phyloP scores from a whole-genome alignment of 192 early-diverging fungal genomes.

The Coemansia sp. region DNA sequence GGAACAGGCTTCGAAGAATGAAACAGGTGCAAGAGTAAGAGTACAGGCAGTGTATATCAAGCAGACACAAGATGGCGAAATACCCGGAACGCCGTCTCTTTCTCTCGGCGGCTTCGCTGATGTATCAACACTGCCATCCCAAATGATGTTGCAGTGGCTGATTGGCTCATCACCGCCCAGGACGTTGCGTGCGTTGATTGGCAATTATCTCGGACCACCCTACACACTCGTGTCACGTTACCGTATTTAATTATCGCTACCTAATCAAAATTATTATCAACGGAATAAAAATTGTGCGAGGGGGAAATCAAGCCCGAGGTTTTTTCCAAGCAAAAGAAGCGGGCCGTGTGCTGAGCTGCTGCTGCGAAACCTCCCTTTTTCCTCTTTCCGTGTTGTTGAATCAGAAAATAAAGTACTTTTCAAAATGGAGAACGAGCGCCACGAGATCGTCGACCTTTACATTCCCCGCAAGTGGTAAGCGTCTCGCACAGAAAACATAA shows the following conservation, averaged over 20 bases:
- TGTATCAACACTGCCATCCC: not conserved
- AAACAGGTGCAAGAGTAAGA: constrained; percentile 1
- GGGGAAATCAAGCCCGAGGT: not conserved
- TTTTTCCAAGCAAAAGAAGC: too few species aligned
- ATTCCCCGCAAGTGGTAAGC: constrained; percentile 83
- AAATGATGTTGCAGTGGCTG: constrained; percentile 8
- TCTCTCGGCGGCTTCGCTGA: not conserved
- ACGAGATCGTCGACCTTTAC: constrained; percentile 79
- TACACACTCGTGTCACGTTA: constrained; percentile 2
- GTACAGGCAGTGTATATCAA: not conserved
- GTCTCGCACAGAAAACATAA: not conserved
- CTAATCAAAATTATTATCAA: not conserved
- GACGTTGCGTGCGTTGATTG: constrained; percentile 8
- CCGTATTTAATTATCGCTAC: not conserved
- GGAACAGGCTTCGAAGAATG: not conserved
- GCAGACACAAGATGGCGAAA: too few species aligned
- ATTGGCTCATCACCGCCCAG: not conserved
- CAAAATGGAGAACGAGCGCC: constrained; percentile 51
- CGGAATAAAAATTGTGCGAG: not conserved
- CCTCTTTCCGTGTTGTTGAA: not conserved
- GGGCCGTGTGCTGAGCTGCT: not conserved
- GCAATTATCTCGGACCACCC: not conserved
- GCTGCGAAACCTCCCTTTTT: not conserved
- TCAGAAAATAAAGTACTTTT: constrained; percentile 3
- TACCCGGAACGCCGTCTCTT: too few species aligned